Evolutionary conservation across 768 basidiomycete genomes (phyloP).

Genomic region (Psilocybe subaeruginosa): DNA sequence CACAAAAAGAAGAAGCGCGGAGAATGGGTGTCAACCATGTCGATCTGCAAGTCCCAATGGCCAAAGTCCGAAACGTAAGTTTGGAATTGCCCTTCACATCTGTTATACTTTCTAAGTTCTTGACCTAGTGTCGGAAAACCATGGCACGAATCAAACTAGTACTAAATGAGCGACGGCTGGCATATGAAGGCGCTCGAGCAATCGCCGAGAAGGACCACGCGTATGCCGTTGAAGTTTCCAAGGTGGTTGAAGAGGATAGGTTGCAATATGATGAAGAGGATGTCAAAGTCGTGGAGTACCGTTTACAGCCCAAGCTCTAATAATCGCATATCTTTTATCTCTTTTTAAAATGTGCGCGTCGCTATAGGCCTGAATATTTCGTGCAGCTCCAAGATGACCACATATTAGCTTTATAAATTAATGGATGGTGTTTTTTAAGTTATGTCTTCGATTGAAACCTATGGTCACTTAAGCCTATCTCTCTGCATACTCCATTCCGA

Average conservation of each 20-base stretch:
- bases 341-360: neutral
- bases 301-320: conserved; percentile 3
- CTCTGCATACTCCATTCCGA: conserved; percentile 54
- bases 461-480: neutral
- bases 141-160: conserved; percentile 97
- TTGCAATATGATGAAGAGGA: conserved; percentile 5
- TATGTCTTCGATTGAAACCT: too few relatives aligned
- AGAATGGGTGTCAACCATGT: conserved; percentile 51
- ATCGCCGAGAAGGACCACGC: conserved; percentile 37
- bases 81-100: conserved; percentile 4
- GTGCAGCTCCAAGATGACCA: neutral
- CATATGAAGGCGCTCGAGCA: conserved; percentile 71
- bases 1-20: conserved; percentile 80
- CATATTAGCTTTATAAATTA: neutral
- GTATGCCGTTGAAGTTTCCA: neutral
- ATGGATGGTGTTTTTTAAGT: too few relatives aligned
- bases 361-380: neutral
- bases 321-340: neutral
- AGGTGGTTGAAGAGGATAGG: neutral
- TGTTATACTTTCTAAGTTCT: neutral
- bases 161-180: conserved; percentile 86
- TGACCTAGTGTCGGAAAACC: conserved; percentile 81
- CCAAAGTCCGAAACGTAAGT: conserved; percentile 50
- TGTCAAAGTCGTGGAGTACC: conserved; percentile 2
- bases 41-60: conserved; percentile 32